Base-by-base conservation (phyloP, 345 rosid genomes). In the Atalantia buxifolia region DNA sequence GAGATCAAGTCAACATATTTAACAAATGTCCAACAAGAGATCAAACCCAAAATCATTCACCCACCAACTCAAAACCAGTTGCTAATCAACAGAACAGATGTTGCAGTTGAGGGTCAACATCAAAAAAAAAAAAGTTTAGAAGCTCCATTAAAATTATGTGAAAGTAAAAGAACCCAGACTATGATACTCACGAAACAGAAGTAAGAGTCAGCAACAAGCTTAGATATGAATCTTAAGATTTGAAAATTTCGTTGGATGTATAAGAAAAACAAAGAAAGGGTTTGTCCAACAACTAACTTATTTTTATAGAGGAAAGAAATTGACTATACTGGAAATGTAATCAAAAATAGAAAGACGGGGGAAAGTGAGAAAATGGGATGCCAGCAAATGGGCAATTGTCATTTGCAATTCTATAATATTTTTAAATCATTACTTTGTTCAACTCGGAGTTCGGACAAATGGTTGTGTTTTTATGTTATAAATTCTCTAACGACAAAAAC, bases 101-200 rank as follows among this genome's bases (percentile, higher is more conserved):
- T 30, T 63, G 35, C 36, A 28, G 66, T 63, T 63, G 35, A 63
- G 66, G 67, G 7, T 63, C 33, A 63, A 30, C 36, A 28, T 5
- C 9, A 28, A 16, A 28, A 28, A 31, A 27, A 28, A 30, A 28
- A 50, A 50, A 1, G 0, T 35, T 50, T 4, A 16, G 57, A 53
- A 53, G 57, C 22, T 53, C 19, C 22, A 18, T 53, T 12, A 9
- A 75, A 42, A 42, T 75, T 75, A 28, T 19, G 12, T 63, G 38
- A 33, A 74, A 77, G 19, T 65, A 45, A 63, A 22, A 50, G 36
- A 80, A 71, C 79, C 79, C 83, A 80, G 77, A 48, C 57, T 74
- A 74, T 57, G 62, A 71, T 24, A 76, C 80, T 36, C 69, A 81
- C 80, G 69, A 78, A 27, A 30, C 30, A 72, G 57, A 48, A 8